These are phyloP conservation scores for Alternaria postmessia DNA, from an alignment of 2,329 filamentous ascomycete genomes.

Conservation along the genomic window DNA sequence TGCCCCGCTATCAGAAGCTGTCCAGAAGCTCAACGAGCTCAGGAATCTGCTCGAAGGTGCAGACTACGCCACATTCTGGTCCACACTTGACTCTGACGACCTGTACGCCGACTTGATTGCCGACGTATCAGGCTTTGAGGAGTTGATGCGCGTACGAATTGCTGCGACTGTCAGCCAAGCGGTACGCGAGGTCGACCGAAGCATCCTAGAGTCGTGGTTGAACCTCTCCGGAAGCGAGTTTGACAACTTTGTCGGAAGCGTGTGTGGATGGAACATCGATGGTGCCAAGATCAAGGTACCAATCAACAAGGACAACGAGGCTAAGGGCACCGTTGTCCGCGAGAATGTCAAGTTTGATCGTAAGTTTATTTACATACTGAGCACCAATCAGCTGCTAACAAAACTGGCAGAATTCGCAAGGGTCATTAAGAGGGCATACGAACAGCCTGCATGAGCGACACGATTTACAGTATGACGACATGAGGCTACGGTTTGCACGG, in stretches of 20 bases:
- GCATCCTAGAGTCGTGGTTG: slow-evolving; percentile 60
- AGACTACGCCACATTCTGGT: slow-evolving; percentile 93
- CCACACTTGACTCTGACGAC: slow-evolving; percentile 89
- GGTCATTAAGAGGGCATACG: slow-evolving; percentile 48
- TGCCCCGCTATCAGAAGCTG: slow-evolving; percentile 79
- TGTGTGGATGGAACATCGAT: slow-evolving; percentile 84
- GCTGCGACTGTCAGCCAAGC: slow-evolving; percentile 88
- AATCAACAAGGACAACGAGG: slow-evolving; percentile 88
- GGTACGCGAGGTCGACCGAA: slow-evolving; percentile 71
- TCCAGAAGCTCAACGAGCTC: slow-evolving; percentile 84
- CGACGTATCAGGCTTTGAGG: slow-evolving; percentile 94
- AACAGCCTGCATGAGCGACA: slow-evolving; percentile 47
- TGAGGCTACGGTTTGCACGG: slow-evolving; percentile 24
- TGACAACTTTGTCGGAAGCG: slow-evolving; percentile 59
- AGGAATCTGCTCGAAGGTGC: slow-evolving; percentile 89
- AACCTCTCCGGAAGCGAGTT: slow-evolving; percentile 58
- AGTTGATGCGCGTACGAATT: slow-evolving; percentile 88
- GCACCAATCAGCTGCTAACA: slow-evolving; percentile 20
- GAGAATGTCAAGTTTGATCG: slow-evolving; percentile 92
- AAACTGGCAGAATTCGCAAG: slow-evolving; percentile 42
- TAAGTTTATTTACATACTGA: slow-evolving; percentile 41
- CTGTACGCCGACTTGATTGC: slow-evolving; percentile 94
- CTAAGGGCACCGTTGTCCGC: slow-evolving; percentile 91
- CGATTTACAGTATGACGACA: slow-evolving; percentile 17
- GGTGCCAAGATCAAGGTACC: slow-evolving; percentile 75